Evolutionary conservation across 2,329 filamentous ascomycete species (phyloP).

Genomic region (Epichloe scottii): DNA sequence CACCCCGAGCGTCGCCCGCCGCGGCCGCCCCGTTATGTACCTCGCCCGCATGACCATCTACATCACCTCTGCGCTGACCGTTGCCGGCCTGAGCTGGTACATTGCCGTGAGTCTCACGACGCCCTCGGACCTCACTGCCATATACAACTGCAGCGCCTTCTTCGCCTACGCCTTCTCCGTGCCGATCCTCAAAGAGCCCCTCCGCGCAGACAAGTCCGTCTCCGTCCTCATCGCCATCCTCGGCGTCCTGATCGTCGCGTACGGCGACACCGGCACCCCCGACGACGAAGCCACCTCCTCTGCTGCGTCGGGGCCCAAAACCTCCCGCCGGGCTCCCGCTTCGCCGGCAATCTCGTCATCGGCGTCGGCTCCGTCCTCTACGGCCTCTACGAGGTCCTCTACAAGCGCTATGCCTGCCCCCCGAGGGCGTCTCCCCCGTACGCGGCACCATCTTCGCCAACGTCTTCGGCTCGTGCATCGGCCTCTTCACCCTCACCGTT

Average conservation of each 20-base stretch:
- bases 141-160: constrained; percentile 98
- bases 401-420: constrained; percentile 86
- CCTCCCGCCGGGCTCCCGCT: constrained; percentile 44
- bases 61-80: constrained; percentile 73
- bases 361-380: constrained; percentile 85
- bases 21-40: constrained; percentile 45
- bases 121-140: constrained; percentile 86
- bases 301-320: background rate
- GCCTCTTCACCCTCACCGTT: constrained; percentile 70
- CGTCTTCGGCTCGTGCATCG: constrained; percentile 78
- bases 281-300: constrained; percentile 25
- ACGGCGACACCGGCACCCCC: constrained; percentile 56
- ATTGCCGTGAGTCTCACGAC: constrained; percentile 88
- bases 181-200: constrained; percentile 71
- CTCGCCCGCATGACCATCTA: constrained; percentile 68
- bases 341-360: constrained; percentile 84
- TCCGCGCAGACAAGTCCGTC: constrained; percentile 72
- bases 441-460: constrained; percentile 96
- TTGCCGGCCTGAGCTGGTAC: constrained; percentile 92
- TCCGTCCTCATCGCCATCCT: constrained; percentile 78
- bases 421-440: constrained; percentile 71
- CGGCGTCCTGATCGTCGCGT: constrained; percentile 89
- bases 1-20: constrained; percentile 22
- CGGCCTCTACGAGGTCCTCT: constrained; percentile 92
- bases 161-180: constrained; percentile 97